These are phyloP conservation scores for Boletellus emodensis DNA, from an alignment of 768 basidiomycete species.

Conservation along the genomic window DNA sequence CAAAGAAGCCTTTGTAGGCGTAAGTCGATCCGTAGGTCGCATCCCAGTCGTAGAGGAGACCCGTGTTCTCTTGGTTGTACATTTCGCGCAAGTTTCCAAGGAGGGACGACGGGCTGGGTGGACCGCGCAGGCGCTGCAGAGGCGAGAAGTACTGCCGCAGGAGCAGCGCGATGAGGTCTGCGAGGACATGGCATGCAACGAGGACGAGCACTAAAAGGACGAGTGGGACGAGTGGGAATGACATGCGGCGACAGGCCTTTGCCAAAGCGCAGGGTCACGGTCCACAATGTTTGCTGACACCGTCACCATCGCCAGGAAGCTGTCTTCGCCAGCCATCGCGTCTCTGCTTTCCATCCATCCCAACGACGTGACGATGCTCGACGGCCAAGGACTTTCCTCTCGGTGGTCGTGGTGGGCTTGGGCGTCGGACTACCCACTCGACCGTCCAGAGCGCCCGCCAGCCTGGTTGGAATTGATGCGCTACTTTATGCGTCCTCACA, in stretches of 20 bases:
- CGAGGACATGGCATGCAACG: constrained; percentile 25
- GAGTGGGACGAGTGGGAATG: background rate
- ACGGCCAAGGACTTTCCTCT: constrained; percentile 16
- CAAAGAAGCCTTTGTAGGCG: constrained; percentile 50
- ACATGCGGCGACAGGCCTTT: background rate
- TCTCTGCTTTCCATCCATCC: constrained; percentile 45
- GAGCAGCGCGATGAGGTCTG: constrained; percentile 40
- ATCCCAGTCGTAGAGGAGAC: constrained; percentile 46
- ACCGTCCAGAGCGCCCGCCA: constrained; percentile 15
- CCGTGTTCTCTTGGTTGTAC: constrained; percentile 56
- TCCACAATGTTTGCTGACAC: constrained; percentile 6
- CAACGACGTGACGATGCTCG: constrained; percentile 38
- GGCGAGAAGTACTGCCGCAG: constrained; percentile 45
- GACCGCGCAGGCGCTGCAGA: constrained; percentile 44
- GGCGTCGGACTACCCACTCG: constrained; percentile 16
- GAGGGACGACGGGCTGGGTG: constrained; percentile 45
- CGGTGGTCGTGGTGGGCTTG: constrained; percentile 39
- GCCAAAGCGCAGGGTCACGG: background rate
- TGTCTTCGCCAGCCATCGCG: constrained; percentile 23
- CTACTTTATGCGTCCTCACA: constrained; percentile 17
- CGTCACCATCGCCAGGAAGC: constrained; percentile 11
- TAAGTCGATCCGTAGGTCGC: constrained; percentile 45
- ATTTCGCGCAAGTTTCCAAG: constrained; percentile 51
- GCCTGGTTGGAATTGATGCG: constrained; percentile 25
- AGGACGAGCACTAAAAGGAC: constrained; percentile 10